Evolutionary conservation across 2,329 filamentous ascomycete genomes (phyloP).

Genomic region (Colletotrichum sp.): DNA sequence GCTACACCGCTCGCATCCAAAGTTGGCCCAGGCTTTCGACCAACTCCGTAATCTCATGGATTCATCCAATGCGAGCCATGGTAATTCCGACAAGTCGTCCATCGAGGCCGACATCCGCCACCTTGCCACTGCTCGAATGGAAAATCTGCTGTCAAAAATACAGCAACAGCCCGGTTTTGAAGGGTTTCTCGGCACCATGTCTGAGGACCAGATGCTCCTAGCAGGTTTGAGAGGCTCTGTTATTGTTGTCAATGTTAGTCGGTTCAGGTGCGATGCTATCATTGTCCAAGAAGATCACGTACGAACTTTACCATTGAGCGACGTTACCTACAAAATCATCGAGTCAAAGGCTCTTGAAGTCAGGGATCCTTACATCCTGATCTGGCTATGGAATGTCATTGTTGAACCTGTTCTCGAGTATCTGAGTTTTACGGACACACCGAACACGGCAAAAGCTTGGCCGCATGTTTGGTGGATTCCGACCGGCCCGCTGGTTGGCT

Average conservation of each 20-base stretch:
- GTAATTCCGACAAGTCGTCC: not conserved
- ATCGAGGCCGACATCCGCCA: not conserved
- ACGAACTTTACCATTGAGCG: constrained; percentile 20
- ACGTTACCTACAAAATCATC: not conserved
- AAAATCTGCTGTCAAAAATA: constrained; percentile 15
- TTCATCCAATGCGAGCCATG: not conserved
- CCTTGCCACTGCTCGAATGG: not conserved
- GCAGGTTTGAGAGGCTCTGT: constrained; percentile 30
- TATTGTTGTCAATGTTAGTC: constrained; percentile 33
- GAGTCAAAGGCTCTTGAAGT: not conserved
- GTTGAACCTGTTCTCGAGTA: constrained; percentile 27
- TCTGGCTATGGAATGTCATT: constrained; percentile 36
- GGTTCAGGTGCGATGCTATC: constrained; percentile 33
- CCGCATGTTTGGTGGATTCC: constrained; percentile 40
- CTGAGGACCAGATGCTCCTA: constrained; percentile 18
- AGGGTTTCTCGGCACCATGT: constrained; percentile 26
- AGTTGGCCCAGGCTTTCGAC: not conserved
- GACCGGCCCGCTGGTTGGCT: constrained; percentile 29
- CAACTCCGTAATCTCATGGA: not conserved
- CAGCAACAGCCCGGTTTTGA: constrained; percentile 25
- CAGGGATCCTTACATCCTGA: constrained; percentile 18
- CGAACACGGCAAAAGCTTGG: not conserved
- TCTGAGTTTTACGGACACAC: too few relatives aligned
- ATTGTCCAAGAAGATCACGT: constrained; percentile 27
- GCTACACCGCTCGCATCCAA: not conserved